Percentiles rank a stretch among this genome's conserved stretches.
Conservation (phyloP, 768 basidiomycete species). For the Tulasnella sp. region DNA sequence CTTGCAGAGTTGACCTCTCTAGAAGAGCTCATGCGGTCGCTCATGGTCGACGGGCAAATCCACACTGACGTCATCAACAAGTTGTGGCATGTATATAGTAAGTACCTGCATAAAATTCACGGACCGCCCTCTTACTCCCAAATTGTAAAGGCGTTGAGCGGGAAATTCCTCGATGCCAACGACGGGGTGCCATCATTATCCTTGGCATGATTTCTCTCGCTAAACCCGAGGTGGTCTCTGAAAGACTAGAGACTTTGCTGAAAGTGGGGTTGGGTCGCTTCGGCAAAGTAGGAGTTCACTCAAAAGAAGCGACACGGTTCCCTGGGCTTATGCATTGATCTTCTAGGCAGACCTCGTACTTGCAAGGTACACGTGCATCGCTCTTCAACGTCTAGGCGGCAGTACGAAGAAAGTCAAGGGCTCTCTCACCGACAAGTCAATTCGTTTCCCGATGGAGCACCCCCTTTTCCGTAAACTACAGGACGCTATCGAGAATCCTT, state of each 20-base stretch:
- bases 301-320: neutral
- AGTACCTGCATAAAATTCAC: conserved; percentile 42
- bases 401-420: conserved; percentile 98
- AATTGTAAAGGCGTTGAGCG: conserved; percentile 64
- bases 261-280: conserved; percentile 82
- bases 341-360: conserved; percentile 81
- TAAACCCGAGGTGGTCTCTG: conserved; percentile 71
- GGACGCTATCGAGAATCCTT: conserved; percentile 77
- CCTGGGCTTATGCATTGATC: neutral
- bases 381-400: conserved; percentile 88
- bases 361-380: conserved; percentile 91
- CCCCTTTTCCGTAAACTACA: conserved; percentile 82
- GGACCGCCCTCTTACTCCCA: neutral
- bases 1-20: conserved; percentile 94
- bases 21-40: conserved; percentile 94
- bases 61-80: conserved; percentile 84
- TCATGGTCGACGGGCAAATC: conserved; percentile 89
- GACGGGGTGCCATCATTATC: conserved; percentile 94
- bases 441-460: conserved; percentile 85
- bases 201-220: conserved; percentile 97
- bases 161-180: conserved; percentile 76
- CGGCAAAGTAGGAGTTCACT: conserved; percentile 64
- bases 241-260: conserved; percentile 82
- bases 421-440: conserved; percentile 82
- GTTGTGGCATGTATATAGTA: conserved; percentile 96